phyloP scores from a whole-genome alignment of 2,329 filamentous ascomycete genomes.

The Monosporascus sp. region DNA sequence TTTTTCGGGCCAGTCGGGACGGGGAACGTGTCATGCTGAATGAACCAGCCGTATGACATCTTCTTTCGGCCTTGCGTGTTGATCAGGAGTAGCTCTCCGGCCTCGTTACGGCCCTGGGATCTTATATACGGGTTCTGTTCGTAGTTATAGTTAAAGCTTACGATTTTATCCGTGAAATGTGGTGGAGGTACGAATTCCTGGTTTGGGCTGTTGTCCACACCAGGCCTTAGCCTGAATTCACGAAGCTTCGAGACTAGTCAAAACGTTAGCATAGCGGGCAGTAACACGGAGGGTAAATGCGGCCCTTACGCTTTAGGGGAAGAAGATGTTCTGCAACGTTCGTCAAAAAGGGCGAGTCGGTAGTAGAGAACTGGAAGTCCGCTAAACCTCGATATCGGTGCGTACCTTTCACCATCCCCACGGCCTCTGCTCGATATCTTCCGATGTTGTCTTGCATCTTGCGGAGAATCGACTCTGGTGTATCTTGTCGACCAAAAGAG shows the following conservation, averaged over 20 bases:
- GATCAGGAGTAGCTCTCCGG: conserved; percentile 46
- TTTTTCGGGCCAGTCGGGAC: conserved; percentile 55
- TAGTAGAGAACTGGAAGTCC: conserved; percentile 79
- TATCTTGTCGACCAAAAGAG: conserved; percentile 44
- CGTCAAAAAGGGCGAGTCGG: conserved; percentile 61
- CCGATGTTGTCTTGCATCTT: conserved; percentile 66
- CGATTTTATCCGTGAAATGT: conserved; percentile 65
- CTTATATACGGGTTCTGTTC: conserved; percentile 78
- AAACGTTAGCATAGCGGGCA: conserved; percentile 10
- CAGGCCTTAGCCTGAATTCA: conserved; percentile 61
- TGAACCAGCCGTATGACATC: conserved; percentile 50
- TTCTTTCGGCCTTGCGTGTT: conserved; percentile 54
- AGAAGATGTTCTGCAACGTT: conserved; percentile 67
- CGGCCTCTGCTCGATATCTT: conserved; percentile 61
- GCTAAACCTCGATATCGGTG: conserved; percentile 82
- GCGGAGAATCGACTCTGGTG: conserved; percentile 50
- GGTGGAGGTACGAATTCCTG: conserved; percentile 75
- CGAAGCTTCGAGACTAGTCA: conserved; percentile 44
- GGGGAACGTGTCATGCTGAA: conserved; percentile 56
- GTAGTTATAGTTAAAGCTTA: conserved; percentile 77
- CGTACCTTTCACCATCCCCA: conserved; percentile 70
- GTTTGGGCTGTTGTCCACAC: conserved; percentile 51
- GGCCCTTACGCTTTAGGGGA: conserved; percentile 57
- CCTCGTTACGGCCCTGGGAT: conserved; percentile 49
- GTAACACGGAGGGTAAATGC: background rate